Conservation (phyloP, 768 basidiomycete genomes). For the Imleria badia region DNA sequence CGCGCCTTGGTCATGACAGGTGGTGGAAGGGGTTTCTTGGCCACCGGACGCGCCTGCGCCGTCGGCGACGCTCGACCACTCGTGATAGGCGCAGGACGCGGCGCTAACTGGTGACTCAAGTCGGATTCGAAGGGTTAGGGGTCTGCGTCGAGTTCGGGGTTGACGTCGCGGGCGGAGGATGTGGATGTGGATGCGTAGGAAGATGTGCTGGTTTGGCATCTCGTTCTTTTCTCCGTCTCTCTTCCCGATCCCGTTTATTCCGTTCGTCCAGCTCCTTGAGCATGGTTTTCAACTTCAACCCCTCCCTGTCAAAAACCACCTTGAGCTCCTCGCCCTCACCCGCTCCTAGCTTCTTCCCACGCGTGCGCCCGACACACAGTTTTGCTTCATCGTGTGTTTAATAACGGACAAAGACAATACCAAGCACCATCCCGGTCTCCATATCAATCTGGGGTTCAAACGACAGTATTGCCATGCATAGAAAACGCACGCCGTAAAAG, state of each 20-base stretch:
- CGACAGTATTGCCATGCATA: conserved; percentile 57
- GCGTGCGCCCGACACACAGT: conserved; percentile 60
- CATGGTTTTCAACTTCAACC: conserved; percentile 59
- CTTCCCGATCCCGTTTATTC: conserved; percentile 46
- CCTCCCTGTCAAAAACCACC: conserved; percentile 81
- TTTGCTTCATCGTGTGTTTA: conserved; percentile 65
- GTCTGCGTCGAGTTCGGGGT: conserved; percentile 31
- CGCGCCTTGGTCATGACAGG: conserved; percentile 27
- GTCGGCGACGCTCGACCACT: conserved; percentile 30
- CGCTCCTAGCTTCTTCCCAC: conserved; percentile 57
- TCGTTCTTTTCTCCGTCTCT: conserved; percentile 45
- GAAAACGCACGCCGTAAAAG: conserved; percentile 67
- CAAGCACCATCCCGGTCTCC: conserved; percentile 77
- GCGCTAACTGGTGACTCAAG: conserved; percentile 29
- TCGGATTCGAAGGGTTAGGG: conserved; percentile 17
- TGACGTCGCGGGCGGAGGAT: conserved; percentile 17
- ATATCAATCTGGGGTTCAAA: conserved; percentile 81
- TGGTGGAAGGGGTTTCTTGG: conserved; percentile 25
- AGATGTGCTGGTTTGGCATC: conserved; percentile 21
- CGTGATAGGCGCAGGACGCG: conserved; percentile 26
- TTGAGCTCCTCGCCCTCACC: conserved; percentile 60
- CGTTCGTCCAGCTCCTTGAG: conserved; percentile 60
- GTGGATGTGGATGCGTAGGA: conserved; percentile 6
- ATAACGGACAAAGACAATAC: conserved; percentile 76
- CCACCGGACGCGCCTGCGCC: conserved; percentile 27